Conservation (phyloP, 2,329 filamentous ascomycete species). For the Sarocladium strictum region DNA sequence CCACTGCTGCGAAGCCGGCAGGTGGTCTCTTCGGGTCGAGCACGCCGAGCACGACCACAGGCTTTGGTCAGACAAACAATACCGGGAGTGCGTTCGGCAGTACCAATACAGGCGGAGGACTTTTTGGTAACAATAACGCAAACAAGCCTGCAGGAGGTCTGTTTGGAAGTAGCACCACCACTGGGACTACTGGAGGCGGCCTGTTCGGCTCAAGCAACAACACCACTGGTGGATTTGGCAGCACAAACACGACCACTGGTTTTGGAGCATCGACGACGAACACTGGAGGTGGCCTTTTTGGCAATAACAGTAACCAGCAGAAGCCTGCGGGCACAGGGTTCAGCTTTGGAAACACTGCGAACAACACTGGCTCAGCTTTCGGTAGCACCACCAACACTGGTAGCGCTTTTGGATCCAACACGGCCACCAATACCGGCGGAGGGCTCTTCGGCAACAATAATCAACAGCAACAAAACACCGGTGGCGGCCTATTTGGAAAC, state of each 20-base stretch:
- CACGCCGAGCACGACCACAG: constrained; percentile 24
- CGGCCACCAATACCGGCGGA: constrained; percentile 21
- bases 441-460: constrained; percentile 33
- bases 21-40: constrained; percentile 22
- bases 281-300: constrained; percentile 37
- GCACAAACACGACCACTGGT: constrained; percentile 12
- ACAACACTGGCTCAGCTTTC: constrained; percentile 20
- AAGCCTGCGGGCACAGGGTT: constrained; percentile 32
- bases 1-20: constrained; percentile 17
- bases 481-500: constrained; percentile 39
- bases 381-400: constrained; percentile 17
- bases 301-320: constrained; percentile 30
- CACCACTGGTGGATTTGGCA: constrained; percentile 13
- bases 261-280: neutral
- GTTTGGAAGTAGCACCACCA: constrained; percentile 35
- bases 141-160: constrained; percentile 29
- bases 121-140: constrained; percentile 33
- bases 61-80: constrained; percentile 34
- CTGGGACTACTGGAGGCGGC: constrained; percentile 19
- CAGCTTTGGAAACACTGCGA: constrained; percentile 42
- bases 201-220: constrained; percentile 31
- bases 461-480: constrained; percentile 26
- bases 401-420: constrained; percentile 37
- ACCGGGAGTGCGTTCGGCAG: constrained; percentile 25
- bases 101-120: constrained; percentile 22